Base-by-base conservation (phyloP, 768 basidiomycete genomes). In the Leccinum barrowsii region DNA sequence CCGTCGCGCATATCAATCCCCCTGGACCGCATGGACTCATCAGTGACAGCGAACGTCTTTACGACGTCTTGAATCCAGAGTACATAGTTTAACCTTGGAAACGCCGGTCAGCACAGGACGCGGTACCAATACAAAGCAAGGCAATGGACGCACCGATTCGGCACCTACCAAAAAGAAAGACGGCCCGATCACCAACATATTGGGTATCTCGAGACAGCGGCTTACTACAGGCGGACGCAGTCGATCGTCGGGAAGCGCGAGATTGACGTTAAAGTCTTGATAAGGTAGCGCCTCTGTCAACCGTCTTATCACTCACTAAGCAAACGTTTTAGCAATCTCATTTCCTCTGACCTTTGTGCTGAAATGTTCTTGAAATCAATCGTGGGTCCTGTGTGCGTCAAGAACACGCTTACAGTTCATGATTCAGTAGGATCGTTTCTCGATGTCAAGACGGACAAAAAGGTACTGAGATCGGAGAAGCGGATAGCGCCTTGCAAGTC, bases 161-260 rank as follows among this genome's bases (percentile, higher is more conserved):
- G 87, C 22, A 91, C 81, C 90, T 90, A 56, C 13, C 26, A 55
- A 11, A 37, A 42, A 17, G 17, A n/a, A 12, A 34, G 28, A 6
- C 3, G 17, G 7, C 26, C 26, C 26, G 26, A 26, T 26, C 26
- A 26, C 26, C 8, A 15, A 5, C 19, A 5, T 40, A 21, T 7
- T 2, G 44, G 30, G 15, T 19, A 44, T 4, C 8, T 47, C 7
- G 35, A 52, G n/a, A 24, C 8, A 24, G 30, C 26, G 12, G 70
- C 85, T 58, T n/a, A n/a, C n/a, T 67, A 96, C 94, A 0, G 94
- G 90, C 32, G 95, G 95, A 72, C 94, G 96, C 6, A 97, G 74
- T 55, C 94, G 77, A 72, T 92, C 82, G 2, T 77, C 24, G 24
- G 24, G 24, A 24, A 24, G 24, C 24, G 5, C 24, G 24, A 24